These are phyloP conservation scores for Aspergillus quadrilineatus DNA, from an alignment of 2,329 filamentous ascomycete genomes.

Conservation along the genomic window DNA sequence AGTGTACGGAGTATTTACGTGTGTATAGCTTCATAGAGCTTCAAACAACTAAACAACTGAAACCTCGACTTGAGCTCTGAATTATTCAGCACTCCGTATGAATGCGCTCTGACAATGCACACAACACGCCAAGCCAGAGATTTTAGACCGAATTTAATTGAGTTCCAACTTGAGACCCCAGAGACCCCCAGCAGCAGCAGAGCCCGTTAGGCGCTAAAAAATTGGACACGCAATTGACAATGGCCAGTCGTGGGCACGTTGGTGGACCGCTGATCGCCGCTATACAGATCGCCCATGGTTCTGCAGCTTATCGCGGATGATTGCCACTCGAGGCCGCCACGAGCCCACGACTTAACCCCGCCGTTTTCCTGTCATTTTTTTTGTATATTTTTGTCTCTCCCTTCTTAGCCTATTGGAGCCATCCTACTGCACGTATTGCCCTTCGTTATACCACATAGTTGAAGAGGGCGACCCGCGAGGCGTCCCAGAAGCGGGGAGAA, in stretches of 20 bases:
- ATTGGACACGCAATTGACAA: constrained; percentile 9
- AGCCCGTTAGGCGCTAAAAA: neutral
- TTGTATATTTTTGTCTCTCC: neutral
- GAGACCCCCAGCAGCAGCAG: neutral
- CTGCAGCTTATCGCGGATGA: constrained; percentile 17
- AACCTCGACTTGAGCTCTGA: too few species aligned
- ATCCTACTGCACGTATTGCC: neutral
- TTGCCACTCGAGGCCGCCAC: constrained; percentile 8
- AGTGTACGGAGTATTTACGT: constrained; percentile 12
- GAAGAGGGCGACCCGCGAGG: neutral
- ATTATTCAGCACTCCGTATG: neutral
- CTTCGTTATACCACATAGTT: neutral
- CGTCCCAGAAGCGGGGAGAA: constrained; percentile 10
- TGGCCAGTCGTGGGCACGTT: constrained; percentile 13
- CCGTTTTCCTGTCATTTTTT: neutral
- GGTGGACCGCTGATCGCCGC: constrained; percentile 24
- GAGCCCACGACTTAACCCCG: constrained; percentile 1
- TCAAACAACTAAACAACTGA: too few species aligned
- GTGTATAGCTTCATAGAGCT: neutral
- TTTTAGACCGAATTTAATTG: neutral
- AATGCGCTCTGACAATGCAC: neutral
- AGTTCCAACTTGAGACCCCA: neutral
- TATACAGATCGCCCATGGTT: constrained; percentile 19
- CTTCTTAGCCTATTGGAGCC: neutral
- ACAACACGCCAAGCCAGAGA: constrained; percentile 1